A percentile compares a stretch with the other conserved stretches of the same genome.
Conservation (phyloP, 148 eudicot genomes). For the Pouteria glomerata region DNA sequence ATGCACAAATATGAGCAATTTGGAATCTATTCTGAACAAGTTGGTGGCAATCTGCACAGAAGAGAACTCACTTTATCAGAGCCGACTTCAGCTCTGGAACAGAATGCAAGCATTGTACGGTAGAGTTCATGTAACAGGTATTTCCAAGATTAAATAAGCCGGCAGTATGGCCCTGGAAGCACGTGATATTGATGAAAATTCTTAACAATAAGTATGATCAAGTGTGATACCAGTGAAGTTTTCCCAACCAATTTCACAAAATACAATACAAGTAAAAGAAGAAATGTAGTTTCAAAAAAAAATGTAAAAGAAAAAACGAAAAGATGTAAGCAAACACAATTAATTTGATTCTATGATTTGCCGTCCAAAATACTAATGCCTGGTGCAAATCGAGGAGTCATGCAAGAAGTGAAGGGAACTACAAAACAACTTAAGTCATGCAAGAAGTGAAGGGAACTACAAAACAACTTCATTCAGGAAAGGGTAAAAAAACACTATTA, state of each 20-base stretch:
- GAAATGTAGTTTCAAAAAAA: not conserved
- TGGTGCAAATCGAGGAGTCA: not conserved
- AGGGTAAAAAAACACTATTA: not conserved
- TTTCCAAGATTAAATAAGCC: conserved; percentile 90
- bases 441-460: not conserved
- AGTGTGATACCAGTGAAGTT: not conserved
- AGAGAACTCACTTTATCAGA: conserved; percentile 47
- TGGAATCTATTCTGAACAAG: not conserved
- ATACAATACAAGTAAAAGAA: not conserved
- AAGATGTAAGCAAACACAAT: not conserved
- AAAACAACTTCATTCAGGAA: not conserved
- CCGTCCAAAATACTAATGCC: not conserved
- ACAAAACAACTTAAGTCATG: not conserved
- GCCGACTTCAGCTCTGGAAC: conserved; percentile 98
- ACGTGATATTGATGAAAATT: not conserved
- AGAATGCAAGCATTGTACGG: conserved; percentile 86
- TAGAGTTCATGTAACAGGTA: conserved; percentile 98
- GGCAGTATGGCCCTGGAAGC: conserved; percentile 82
- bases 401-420: not conserved
- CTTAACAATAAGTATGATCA: not conserved
- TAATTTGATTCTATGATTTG: not conserved
- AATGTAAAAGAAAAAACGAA: not conserved
- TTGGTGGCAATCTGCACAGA: not conserved
- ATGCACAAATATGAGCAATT: not conserved
- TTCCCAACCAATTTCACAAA: not conserved